Evolutionary conservation across 345 rosid genomes (phyloP).

Genomic region (Acer saccharum): DNA sequence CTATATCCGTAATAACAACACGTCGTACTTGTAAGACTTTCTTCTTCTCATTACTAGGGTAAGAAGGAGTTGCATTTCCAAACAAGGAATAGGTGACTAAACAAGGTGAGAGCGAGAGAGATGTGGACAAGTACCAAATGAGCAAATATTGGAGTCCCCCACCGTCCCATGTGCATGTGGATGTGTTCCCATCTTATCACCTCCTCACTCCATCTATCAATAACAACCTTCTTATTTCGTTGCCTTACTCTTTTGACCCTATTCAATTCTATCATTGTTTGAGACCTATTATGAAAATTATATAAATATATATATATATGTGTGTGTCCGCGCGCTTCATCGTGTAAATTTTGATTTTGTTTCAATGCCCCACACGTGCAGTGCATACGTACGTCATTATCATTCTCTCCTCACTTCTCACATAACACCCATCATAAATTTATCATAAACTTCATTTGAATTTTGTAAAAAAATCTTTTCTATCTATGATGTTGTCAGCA

Average conservation of each 20-base stretch:
- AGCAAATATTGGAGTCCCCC: constrained; percentile 30
- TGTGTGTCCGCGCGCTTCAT: neutral
- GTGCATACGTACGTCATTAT: neutral
- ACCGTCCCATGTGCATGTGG: constrained; percentile 52
- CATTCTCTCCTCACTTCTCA: too few species aligned
- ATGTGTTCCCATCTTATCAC: constrained; percentile 32
- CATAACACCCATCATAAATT: too few species aligned
- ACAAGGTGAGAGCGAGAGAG: neutral
- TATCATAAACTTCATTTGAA: too few species aligned
- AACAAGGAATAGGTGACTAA: neutral
- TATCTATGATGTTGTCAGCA: too few species aligned
- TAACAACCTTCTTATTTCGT: neutral
- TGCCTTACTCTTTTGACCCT: neutral
- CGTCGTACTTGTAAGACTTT: neutral
- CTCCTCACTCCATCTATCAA: constrained; percentile 17
- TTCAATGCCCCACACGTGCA: neutral
- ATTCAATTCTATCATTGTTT: neutral
- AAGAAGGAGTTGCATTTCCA: neutral
- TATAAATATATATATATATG: too few species aligned
- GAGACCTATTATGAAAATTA: neutral
- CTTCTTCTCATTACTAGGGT: neutral
- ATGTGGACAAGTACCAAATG: constrained; percentile 44
- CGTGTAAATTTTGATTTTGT: neutral
- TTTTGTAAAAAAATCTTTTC: too few species aligned
- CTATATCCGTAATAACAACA: too few species aligned